Base-by-base conservation (phyloP, 805 yeast genomes). In the Trichomonascus vanleenenianus region DNA sequence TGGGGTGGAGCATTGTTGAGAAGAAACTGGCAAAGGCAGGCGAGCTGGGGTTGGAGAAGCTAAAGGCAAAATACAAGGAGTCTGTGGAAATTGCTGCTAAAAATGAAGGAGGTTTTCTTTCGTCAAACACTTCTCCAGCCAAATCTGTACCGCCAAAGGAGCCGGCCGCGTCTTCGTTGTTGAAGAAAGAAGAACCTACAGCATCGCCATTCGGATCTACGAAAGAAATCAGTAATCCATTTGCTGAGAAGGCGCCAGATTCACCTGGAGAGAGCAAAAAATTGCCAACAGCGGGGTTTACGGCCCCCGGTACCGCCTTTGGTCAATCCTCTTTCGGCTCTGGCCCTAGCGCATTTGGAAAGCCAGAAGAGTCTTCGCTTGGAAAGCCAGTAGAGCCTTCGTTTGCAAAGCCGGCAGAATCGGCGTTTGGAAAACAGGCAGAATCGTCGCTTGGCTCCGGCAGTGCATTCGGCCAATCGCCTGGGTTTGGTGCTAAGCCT, bases 1-100 rank as follows among this genome's bases (percentile, higher is more conserved):
- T 77, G 36, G 70, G 75, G 3, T 84, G 91, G 83, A 74, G 83
- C 62, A 55, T 85, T 1, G 79, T 78, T 59, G 78, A 81, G 53
- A 64, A 73, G 16, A 61, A 65, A 1, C 83, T 77, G 1, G 66
- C 83, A 14, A 71, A 72, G 33, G 51, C 63, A 15, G 37, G 39
- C 3, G 33, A 18, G 2, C 9, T 32, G 9, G 18, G 15, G 33
- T 16, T 35, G 15, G 39, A 46, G 31, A 9, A 9, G 12, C 6
- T 19, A n/a, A 40, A 34, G 3, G 42, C 27, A 2, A 44, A 45
- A 3, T 38, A 39, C 14, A 43, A 34, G 6, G 38, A 31, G 11
- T 12, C 15, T 12, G 25, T 31, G 22, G 42, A 39, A 19, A 35
- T n/a, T 20, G 42, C 44, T 12, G 34, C 22, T 27, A 39, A 39